These are phyloP conservation scores for Trametes sanguinea DNA, from an alignment of 768 basidiomycete genomes.

Conservation along the genomic window DNA sequence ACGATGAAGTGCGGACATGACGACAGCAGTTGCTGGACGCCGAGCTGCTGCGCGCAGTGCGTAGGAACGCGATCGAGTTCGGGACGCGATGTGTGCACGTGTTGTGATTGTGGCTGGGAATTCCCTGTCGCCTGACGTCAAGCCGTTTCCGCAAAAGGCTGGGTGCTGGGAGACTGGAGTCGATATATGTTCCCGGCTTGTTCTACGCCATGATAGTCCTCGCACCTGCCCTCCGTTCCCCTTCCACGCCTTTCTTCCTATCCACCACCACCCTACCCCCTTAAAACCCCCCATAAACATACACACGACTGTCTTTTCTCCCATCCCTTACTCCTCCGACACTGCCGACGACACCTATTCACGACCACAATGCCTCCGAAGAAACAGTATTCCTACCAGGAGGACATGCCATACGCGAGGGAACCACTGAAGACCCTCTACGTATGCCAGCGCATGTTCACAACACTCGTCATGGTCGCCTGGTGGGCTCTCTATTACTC, in stretches of 20 bases:
- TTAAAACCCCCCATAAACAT: neutral
- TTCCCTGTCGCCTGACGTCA: constrained; percentile 11
- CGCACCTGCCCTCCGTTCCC: neutral
- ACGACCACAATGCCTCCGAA: constrained; percentile 9
- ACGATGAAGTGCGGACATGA: too few species aligned
- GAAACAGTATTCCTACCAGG: constrained; percentile 34
- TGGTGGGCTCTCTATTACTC: constrained; percentile 47
- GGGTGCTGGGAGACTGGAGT: neutral
- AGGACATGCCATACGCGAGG: constrained; percentile 45
- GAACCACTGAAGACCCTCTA: constrained; percentile 51
- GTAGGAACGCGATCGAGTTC: too few species aligned
- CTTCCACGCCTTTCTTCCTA: neutral
- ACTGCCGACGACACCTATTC: neutral
- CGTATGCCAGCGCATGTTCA: constrained; percentile 48
- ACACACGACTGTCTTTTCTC: neutral
- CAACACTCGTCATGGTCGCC: constrained; percentile 49
- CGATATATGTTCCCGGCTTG: neutral
- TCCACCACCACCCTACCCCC: neutral
- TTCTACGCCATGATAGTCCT: constrained; percentile 7
- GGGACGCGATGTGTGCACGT: constrained; percentile 8
- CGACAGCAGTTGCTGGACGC: too few species aligned
- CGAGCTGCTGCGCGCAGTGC: too few species aligned
- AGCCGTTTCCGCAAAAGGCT: neutral
- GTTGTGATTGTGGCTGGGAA: constrained; percentile 12
- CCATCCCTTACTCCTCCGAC: neutral